Percentiles rank a stretch among this genome's conserved stretches.
These are phyloP conservation scores for Colletotrichum eleusines DNA, from an alignment of 2,329 filamentous ascomycete genomes.

Conservation along the genomic window DNA sequence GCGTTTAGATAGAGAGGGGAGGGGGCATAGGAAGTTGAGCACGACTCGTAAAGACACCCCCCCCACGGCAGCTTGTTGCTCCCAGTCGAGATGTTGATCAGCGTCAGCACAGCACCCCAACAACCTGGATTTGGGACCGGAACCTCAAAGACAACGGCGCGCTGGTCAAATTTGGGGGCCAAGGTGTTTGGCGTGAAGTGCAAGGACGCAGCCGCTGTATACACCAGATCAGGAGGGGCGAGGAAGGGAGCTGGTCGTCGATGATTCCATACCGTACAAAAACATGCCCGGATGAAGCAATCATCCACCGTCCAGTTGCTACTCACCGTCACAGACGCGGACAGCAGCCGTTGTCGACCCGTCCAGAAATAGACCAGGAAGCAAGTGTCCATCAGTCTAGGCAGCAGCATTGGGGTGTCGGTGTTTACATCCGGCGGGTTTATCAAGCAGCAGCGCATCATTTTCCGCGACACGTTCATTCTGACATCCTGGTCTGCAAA, in stretches of 20 bases:
- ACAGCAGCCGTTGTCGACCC: not conserved
- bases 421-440: not conserved
- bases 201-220: not conserved
- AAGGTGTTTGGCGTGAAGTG: not conserved
- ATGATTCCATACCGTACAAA: not conserved
- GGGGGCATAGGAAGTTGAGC: not conserved
- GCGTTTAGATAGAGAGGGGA: not conserved
- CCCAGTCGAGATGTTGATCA: not conserved
- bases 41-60: not conserved
- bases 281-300: slow-evolving; percentile 4
- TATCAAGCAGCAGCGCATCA: not conserved
- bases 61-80: not conserved
- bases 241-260: not conserved
- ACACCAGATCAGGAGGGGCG: not conserved
- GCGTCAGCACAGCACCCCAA: not conserved
- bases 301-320: not conserved
- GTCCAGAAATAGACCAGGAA: not conserved
- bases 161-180: not conserved
- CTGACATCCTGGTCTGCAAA: not conserved
- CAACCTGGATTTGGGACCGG: slow-evolving; percentile 7
- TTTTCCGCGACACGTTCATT: not conserved
- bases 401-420: slow-evolving; percentile 4
- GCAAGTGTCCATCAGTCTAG: not conserved
- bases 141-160: slow-evolving; percentile 5
- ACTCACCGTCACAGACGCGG: not conserved